A percentile compares a stretch with the other conserved stretches of the same genome.
phyloP scores from a whole-genome alignment of 2,329 filamentous ascomycete species.

The Ilyonectria sp. region DNA sequence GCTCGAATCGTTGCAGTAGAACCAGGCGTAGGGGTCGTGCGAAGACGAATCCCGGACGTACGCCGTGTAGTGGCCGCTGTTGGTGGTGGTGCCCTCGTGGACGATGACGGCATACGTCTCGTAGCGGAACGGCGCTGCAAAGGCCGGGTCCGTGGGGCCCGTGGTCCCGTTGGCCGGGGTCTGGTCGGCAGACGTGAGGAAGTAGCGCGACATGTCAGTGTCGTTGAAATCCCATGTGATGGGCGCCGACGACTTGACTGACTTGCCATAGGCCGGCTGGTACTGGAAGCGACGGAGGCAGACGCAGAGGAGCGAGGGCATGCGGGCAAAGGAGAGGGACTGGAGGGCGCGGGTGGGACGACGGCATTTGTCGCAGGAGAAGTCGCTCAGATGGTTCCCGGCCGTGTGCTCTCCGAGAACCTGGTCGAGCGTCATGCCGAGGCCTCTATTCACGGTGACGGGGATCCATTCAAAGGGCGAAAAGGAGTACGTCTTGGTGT shows the following conservation, averaged over 20 bases:
- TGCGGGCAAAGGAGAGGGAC: constrained; percentile 80
- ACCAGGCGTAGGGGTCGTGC: constrained; percentile 63
- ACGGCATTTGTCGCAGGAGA: constrained; percentile 83
- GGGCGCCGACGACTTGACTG: constrained; percentile 77
- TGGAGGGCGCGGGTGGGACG: constrained; percentile 77
- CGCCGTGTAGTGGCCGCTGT: constrained; percentile 85
- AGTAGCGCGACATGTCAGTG: constrained; percentile 68
- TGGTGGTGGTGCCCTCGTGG: constrained; percentile 78
- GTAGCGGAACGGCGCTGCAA: constrained; percentile 77
- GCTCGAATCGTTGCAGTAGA: constrained; percentile 63
- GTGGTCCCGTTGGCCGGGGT: constrained; percentile 48
- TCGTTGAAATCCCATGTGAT: constrained; percentile 84
- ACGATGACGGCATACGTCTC: constrained; percentile 89
- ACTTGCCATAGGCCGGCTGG: constrained; percentile 52
- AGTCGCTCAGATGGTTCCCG: constrained; percentile 77
- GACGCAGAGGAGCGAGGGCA: constrained; percentile 85
- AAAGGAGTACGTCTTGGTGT: constrained; percentile 64
- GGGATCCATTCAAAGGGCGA: constrained; percentile 69
- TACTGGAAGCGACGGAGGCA: constrained; percentile 76
- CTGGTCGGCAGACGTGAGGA: constrained; percentile 55
- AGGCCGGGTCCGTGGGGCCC: constrained; percentile 56
- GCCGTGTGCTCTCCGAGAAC: constrained; percentile 80
- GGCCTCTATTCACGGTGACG: constrained; percentile 55
- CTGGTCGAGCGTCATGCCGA: constrained; percentile 64
- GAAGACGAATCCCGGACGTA: constrained; percentile 73